Percentiles rank a stretch among this genome's conserved stretches.
Evolutionary conservation across 176 grass and related monocot species (phyloP).

Genomic region (Tuctoria greenei): DNA sequence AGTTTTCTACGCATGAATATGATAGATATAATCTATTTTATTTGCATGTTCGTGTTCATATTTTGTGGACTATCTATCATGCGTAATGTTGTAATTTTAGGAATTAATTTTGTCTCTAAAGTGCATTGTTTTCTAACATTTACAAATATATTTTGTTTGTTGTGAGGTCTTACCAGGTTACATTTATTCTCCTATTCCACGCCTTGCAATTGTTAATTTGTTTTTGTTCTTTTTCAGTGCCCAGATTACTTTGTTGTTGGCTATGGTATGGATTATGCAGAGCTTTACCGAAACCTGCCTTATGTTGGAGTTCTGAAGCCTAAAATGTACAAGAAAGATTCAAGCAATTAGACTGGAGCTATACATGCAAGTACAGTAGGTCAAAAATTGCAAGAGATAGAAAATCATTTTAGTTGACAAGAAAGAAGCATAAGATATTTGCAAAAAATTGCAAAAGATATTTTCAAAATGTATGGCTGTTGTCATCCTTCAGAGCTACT

Average conservation of each 20-base stretch:
- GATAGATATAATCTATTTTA: no score
- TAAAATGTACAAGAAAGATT: conserved; percentile 62
- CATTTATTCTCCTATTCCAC: neutral
- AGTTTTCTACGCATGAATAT: no score
- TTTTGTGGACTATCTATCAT: no score
- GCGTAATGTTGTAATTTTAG: no score
- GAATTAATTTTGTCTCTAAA: no score
- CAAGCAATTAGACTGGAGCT: conserved; percentile 34
- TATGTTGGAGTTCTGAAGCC: conserved; percentile 81
- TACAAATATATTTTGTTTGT: neutral
- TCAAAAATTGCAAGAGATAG: neutral
- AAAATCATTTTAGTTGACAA: neutral
- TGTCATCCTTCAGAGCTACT: no score
- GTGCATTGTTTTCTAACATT: no score
- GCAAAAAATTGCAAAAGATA: no score
- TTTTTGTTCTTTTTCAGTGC: conserved; percentile 61
- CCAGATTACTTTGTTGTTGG: conserved; percentile 91
- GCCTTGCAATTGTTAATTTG: conserved; percentile 1
- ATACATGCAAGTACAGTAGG: neutral
- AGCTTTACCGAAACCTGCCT: conserved; percentile 88
- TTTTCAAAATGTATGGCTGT: no score
- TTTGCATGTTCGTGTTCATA: no score
- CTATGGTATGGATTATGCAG: conserved; percentile 90
- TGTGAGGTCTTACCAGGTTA: neutral
- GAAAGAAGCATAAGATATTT: no score